These are phyloP conservation scores for Fusarium sp. DNA, from an alignment of 2,329 filamentous ascomycete genomes.

Conservation along the genomic window DNA sequence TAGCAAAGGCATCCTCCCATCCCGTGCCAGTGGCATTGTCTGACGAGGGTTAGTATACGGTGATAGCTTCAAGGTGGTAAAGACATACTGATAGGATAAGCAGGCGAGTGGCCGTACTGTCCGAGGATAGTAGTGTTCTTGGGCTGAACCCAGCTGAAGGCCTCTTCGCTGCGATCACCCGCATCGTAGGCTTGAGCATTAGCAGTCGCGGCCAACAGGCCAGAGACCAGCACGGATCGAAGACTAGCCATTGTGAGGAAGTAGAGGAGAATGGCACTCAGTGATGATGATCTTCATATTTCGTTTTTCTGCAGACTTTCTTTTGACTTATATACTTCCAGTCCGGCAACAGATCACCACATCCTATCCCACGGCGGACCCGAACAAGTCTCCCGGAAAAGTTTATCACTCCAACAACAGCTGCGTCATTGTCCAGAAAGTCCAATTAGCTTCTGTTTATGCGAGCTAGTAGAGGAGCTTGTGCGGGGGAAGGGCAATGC, in stretches of 20 bases:
- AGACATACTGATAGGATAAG: constrained; percentile 56
- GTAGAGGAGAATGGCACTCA: constrained; percentile 8
- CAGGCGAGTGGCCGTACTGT: constrained; percentile 56
- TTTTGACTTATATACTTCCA: constrained; percentile 34
- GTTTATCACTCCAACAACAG: neutral
- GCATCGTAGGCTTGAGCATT: constrained; percentile 48
- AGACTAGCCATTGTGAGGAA: constrained; percentile 41
- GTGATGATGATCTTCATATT: constrained; percentile 23
- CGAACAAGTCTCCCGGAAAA: neutral
- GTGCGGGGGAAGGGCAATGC: constrained; percentile 17
- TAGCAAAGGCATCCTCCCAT: constrained; percentile 55
- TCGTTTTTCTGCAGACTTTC: neutral
- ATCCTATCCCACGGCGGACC: constrained; percentile 13
- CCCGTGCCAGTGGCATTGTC: constrained; percentile 55
- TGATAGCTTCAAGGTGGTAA: fast-evolving
- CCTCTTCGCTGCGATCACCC: constrained; percentile 44
- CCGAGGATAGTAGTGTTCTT: constrained; percentile 57
- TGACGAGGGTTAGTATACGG: constrained; percentile 34
- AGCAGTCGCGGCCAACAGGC: constrained; percentile 49
- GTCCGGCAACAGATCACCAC: neutral
- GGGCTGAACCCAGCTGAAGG: constrained; percentile 58
- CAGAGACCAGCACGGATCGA: constrained; percentile 55
- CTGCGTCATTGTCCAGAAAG: constrained; percentile 34
- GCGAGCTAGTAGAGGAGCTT: constrained; percentile 2
- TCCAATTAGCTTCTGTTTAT: neutral